phyloP scores from a whole-genome alignment of 495 filamentous ascomycete species.

The Penicillium ochrochloron region DNA sequence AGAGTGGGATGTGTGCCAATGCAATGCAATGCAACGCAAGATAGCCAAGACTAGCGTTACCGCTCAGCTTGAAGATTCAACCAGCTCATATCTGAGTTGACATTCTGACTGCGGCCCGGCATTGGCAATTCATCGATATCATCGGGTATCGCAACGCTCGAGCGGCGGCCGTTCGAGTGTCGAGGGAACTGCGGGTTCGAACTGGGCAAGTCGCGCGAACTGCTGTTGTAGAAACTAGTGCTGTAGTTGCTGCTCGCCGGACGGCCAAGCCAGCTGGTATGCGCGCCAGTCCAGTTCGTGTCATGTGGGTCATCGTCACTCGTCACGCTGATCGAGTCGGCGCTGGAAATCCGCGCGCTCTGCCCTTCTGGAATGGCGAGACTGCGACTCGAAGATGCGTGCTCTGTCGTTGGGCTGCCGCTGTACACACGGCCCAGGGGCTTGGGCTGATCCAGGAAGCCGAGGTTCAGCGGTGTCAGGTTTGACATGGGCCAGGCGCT shows the following conservation, averaged over 20 bases:
- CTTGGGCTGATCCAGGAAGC: constrained; percentile 46
- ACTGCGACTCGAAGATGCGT: constrained; percentile 45
- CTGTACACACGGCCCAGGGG: constrained; percentile 60
- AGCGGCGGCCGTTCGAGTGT: constrained; percentile 39
- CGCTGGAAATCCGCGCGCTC: constrained; percentile 66
- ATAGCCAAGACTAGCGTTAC: constrained; percentile 14
- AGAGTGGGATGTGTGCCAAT: constrained; percentile 3
- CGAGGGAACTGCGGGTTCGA: constrained; percentile 25
- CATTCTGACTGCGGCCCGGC: constrained; percentile 32
- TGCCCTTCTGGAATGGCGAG: constrained; percentile 59
- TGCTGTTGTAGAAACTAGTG: constrained; percentile 50
- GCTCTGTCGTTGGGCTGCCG: constrained; percentile 69
- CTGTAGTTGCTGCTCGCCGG: constrained; percentile 67
- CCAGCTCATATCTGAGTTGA: constrained; percentile 75
- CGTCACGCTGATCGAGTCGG: constrained; percentile 57
- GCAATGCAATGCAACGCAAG: background rate
- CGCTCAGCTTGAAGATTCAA: constrained; percentile 60
- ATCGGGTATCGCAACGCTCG: constrained; percentile 44
- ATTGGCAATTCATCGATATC: constrained; percentile 48
- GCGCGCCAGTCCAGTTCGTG: constrained; percentile 54
- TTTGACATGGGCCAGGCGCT: constrained; percentile 47
- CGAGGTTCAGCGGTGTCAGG: constrained; percentile 41
- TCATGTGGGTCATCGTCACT: constrained; percentile 60
- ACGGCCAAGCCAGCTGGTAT: constrained; percentile 51
- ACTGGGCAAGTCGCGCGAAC: constrained; percentile 38